phyloP scores from a whole-genome alignment of 345 rosid species.

The Moringa oleifera region DNA sequence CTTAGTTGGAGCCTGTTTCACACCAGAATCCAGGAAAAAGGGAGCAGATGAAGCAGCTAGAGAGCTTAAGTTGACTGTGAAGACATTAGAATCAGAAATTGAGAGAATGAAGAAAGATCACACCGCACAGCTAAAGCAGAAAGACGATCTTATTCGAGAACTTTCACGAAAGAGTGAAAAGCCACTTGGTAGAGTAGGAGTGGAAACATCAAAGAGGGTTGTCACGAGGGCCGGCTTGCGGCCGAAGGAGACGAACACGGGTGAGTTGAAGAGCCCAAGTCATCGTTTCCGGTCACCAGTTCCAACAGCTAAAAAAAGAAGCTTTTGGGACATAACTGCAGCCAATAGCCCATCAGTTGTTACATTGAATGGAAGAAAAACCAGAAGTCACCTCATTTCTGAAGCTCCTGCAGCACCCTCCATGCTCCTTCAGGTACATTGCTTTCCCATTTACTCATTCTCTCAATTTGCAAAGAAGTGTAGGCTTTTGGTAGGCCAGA shows the following conservation, averaged over 20 bases:
- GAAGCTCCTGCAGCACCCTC: constrained; percentile 64
- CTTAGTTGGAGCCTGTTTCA: constrained; percentile 63
- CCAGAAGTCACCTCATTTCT: constrained; percentile 54
- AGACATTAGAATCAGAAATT: constrained; percentile 64
- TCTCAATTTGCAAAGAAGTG: no score
- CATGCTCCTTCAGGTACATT: constrained; percentile 80
- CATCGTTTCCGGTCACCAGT: constrained; percentile 79
- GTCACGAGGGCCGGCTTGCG: constrained; percentile 56
- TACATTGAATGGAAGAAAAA: constrained; percentile 59
- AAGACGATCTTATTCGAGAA: constrained; percentile 54
- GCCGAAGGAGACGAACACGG: constrained; percentile 45
- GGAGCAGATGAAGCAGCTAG: constrained; percentile 48
- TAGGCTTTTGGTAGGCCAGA: no score
- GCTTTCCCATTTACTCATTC: background rate
- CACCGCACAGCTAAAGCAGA: constrained; percentile 61
- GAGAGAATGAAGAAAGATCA: constrained; percentile 80
- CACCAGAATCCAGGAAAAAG: constrained; percentile 58
- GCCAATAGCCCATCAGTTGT: constrained; percentile 63
- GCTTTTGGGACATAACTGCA: constrained; percentile 85
- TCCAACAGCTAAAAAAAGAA: constrained; percentile 67
- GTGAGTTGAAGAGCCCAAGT: constrained; percentile 70
- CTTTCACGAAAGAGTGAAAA: constrained; percentile 48
- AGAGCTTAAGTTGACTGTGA: constrained; percentile 59
- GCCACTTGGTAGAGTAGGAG: constrained; percentile 23
- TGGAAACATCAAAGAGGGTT: constrained; percentile 39